Evolutionary conservation across 2,329 filamentous ascomycete species (phyloP), one percentile per base, ranked within the genome.

Genomic region (Monosporascus sp.): DNA sequence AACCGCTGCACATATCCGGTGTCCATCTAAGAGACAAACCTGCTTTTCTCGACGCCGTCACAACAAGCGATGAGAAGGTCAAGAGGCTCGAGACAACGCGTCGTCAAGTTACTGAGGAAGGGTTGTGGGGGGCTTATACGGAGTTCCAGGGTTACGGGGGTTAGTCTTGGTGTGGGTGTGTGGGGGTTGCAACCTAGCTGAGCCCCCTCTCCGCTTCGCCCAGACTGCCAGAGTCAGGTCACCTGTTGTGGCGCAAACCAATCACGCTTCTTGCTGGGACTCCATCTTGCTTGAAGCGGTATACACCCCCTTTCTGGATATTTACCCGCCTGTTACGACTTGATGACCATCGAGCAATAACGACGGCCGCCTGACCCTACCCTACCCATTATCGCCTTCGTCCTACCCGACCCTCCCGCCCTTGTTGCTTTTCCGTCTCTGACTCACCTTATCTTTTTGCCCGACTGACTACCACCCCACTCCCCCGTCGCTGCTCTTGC

Each of bases 221-320:
- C 24, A 14, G n/a, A 22, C 24, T 27, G 17, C n/a, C 60, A 62
- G 61, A 59, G 61, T 57, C 54, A 56, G 59, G 70, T 74, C 72
- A 74, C 66, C 68, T 73, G 72, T 51, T 65, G 62, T 64, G 63
- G 59, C 65, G 61, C 60, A 65, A 56, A 53, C 72, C 72, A 74
- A 74, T 74, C 57, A 66, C 54, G 36, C 57, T 51, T 51, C 46
- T 51, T 50, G 49, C 51, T 58, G 46, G 51, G 41, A 55, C 59
- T 60, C 59, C 59, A 57, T 57, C 51, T 56, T 52, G 25, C 52
- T 50, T 52, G 49, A 52, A 51, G 24, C 49, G 39, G 41, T 22
- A 45, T 25, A 11, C 48, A 25, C 48, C 22, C 11, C n/a, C 48
- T 9, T 31, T 31, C 24, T 18, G 17, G 9, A 27, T 25, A 38